Base-by-base conservation (phyloP, 305 asterid species). In the Fraxinus dipetala region DNA sequence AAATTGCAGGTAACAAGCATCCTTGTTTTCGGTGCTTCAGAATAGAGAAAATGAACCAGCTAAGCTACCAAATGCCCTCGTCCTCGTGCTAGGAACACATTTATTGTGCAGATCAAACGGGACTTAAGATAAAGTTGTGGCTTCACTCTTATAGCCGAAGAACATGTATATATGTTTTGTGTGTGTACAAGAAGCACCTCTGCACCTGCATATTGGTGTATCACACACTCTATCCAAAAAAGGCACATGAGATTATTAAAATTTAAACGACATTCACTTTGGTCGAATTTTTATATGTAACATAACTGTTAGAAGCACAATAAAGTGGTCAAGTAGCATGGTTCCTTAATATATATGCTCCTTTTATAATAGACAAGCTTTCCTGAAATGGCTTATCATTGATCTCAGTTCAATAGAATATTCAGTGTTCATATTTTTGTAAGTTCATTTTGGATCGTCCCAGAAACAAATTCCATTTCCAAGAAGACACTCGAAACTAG, bases 71-170 rank as follows among this genome's bases (percentile, higher is more conserved):
- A 45, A 35, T 1, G 75, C 4, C 72, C 73, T 80, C 51, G 72
- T 80, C 72, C 22, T 14, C 35, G n/a, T 81, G 51, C 31, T 6
- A 18, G 61, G 31, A 31, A 75, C 45, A 45, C 31, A n/a, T 67
- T 38, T 67, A 3, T n/a, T 14, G 67, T 70, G 77, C 78, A 70
- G 61, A 18, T 85, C 79, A 82, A 36, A 77, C 74, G n/a, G 67
- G 84, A 69, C 20, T 79, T 84, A 32, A 75, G 83, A 20, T 85
- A 85, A 83, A 83, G 83, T 78, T 84, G 87, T 2, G 18, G 84
- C 6, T 67, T 31, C 34, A 10, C n/a, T 28, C 36, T 32, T 16
- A 16, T 18, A 26, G 22, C 31, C 54, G 32, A 18, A 40, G 84
- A 77, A 89, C 89, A 75, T 86, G 65, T 18, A 54, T 40, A 10